Evolutionary conservation across 2,329 filamentous ascomycete species (phyloP).

Genomic region (Sphaceloma murrayae): DNA sequence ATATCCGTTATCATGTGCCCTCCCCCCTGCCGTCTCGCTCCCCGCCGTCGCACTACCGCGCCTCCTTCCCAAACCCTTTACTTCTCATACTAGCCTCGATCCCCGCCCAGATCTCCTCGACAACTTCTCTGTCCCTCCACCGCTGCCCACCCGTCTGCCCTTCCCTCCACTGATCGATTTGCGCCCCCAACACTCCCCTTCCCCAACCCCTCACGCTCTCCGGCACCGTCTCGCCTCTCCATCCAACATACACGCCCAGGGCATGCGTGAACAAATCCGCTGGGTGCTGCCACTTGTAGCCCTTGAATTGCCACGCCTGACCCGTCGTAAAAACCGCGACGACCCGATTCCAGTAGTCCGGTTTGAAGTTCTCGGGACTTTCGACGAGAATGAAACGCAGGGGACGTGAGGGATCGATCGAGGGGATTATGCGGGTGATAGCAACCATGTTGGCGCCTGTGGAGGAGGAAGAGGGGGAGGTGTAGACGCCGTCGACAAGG

Average conservation of each 20-base stretch:
- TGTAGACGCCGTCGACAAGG: constrained; percentile 74
- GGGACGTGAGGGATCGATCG: constrained; percentile 58
- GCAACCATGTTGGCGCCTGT: constrained; percentile 68
- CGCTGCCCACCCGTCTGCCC: constrained; percentile 41
- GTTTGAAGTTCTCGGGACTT: constrained; percentile 87
- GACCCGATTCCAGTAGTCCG: constrained; percentile 92
- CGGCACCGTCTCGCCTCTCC: constrained; percentile 73
- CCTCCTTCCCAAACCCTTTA: constrained; percentile 72
- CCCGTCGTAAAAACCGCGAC: constrained; percentile 97
- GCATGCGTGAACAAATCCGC: constrained; percentile 83
- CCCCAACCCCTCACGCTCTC: constrained; percentile 76
- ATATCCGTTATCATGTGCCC: neutral
- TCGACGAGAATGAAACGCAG: constrained; percentile 95
- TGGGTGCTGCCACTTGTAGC: constrained; percentile 89
- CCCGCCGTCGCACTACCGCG: constrained; percentile 21
- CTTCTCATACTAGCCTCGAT: constrained; percentile 81
- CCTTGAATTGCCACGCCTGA: constrained; percentile 97
- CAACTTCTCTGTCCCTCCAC: constrained; percentile 86
- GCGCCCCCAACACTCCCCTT: constrained; percentile 65
- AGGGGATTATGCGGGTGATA: constrained; percentile 65
- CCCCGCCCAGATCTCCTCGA: constrained; percentile 83
- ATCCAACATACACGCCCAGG: constrained; percentile 80
- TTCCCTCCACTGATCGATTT: constrained; percentile 73
- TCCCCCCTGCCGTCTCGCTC: neutral
- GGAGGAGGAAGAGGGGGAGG: constrained; percentile 54